Percentiles rank a stretch among this genome's conserved stretches.
phyloP scores from a whole-genome alignment of 1,139 yeast species.

The Kurtzmaniella quercitrusa region DNA sequence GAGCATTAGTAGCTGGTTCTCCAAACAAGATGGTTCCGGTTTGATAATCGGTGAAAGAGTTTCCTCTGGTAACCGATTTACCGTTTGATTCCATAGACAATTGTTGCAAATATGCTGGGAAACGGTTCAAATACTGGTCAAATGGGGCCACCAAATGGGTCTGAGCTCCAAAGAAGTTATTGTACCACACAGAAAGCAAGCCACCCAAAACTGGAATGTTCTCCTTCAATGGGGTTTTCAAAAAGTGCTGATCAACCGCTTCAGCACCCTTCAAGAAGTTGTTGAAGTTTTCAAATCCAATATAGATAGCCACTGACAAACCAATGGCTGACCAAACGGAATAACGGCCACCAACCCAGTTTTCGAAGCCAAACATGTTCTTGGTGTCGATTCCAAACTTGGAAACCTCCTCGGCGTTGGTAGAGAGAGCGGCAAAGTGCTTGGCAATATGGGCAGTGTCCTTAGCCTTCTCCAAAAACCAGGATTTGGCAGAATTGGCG shows the following conservation, averaged over 20 bases:
- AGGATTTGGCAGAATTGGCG: constrained; percentile 88
- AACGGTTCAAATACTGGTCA: constrained; percentile 97
- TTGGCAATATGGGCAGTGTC: constrained; percentile 77
- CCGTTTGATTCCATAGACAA: constrained; percentile 99
- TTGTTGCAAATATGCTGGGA: constrained; percentile 99
- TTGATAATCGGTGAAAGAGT: constrained; percentile 86
- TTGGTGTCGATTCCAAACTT: constrained; percentile 95
- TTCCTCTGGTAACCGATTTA: constrained; percentile 91
- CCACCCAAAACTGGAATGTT: constrained; percentile 95
- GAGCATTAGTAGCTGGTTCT: constrained; percentile 98
- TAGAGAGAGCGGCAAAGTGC: constrained; percentile 95
- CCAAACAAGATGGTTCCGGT: constrained; percentile 95
- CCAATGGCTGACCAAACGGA: constrained; percentile 99
- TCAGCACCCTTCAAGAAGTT: constrained; percentile 94
- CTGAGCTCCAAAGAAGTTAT: constrained; percentile 96
- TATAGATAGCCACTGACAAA: constrained; percentile 87
- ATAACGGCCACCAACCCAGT: constrained; percentile 99
- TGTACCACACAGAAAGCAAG: constrained; percentile 92
- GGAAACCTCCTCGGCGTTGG: constrained; percentile 85
- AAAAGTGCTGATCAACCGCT: constrained; percentile 90
- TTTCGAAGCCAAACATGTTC: constrained; percentile 97
- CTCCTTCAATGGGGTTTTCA: constrained; percentile 75
- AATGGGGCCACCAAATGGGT: constrained; percentile 98
- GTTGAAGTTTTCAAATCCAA: constrained; percentile 92
- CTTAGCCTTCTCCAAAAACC: constrained; percentile 80